These are phyloP conservation scores for Salix caprea DNA, from an alignment of 345 rosid genomes.

Conservation along the genomic window DNA sequence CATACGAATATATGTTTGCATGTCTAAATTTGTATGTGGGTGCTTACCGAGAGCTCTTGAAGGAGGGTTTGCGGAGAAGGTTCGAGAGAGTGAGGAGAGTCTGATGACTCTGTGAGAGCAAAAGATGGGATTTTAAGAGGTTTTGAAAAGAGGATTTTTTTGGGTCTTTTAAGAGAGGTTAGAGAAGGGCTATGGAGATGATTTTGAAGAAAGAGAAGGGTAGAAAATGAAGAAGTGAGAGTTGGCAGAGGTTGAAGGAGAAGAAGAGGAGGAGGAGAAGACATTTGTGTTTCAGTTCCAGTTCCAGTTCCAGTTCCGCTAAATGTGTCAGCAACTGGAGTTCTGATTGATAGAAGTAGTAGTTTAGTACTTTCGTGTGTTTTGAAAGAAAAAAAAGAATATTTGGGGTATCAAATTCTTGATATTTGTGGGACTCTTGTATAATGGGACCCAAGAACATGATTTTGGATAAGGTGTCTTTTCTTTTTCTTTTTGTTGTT, in stretches of 20 bases:
- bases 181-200: constrained; percentile 19
- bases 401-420: background rate
- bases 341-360: background rate
- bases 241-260: constrained; percentile 36
- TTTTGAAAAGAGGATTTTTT: constrained; percentile 24
- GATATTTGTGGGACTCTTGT: background rate
- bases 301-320: background rate
- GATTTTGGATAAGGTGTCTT: background rate
- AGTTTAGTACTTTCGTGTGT: no score
- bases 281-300: constrained; percentile 30
- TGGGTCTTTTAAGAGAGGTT: constrained; percentile 26
- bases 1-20: background rate
- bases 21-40: background rate
- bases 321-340: constrained; percentile 1
- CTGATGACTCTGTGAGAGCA: constrained; percentile 62
- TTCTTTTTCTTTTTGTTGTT: background rate
- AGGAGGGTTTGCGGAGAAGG: constrained; percentile 49
- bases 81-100: constrained; percentile 49
- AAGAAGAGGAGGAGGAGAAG: constrained; percentile 19
- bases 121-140: constrained; percentile 27
- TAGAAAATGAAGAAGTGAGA: constrained; percentile 23
- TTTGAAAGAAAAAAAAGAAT: background rate
- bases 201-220: constrained; percentile 24
- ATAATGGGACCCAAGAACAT: no score
- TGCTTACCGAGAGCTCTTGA: constrained; percentile 57